Percentiles rank a stretch among this genome's conserved stretches.
Conservation (phyloP, 2,329 filamentous ascomycete genomes). For the Aspergillus neoniger region DNA sequence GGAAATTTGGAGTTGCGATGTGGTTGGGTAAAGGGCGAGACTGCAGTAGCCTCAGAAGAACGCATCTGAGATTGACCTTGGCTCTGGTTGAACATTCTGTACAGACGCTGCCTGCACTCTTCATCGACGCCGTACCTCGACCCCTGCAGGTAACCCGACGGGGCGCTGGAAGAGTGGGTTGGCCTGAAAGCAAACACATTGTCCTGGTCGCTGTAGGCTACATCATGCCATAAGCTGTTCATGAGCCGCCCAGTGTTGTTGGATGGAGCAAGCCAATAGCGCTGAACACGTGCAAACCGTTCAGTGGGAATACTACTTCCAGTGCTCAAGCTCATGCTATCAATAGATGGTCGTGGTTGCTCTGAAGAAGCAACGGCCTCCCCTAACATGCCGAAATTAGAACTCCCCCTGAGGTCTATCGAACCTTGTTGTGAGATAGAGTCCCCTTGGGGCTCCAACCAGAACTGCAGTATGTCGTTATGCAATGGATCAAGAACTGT, state of each 20-base stretch:
- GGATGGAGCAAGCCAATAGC: conserved; percentile 44
- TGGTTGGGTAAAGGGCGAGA: conserved; percentile 23
- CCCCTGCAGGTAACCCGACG: conserved; percentile 30
- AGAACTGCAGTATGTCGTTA: conserved; percentile 39
- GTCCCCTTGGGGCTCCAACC: conserved; percentile 39
- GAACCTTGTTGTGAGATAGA: conserved; percentile 31
- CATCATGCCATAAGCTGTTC: conserved; percentile 45
- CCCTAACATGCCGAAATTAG: conserved; percentile 26
- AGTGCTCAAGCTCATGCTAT: conserved; percentile 25
- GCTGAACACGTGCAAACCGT: conserved; percentile 45
- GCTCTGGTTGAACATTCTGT: conserved; percentile 37
- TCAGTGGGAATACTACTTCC: conserved; percentile 41
- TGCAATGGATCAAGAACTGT: conserved; percentile 29
- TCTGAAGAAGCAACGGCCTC: conserved; percentile 26
- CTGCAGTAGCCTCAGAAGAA: conserved; percentile 18
- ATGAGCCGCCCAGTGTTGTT: conserved; percentile 43
- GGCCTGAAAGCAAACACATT: conserved; percentile 42
- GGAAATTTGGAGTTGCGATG: conserved; percentile 43
- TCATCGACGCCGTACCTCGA: conserved; percentile 44
- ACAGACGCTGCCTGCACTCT: conserved; percentile 44
- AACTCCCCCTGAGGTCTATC: conserved; percentile 31
- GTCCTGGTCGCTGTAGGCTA: conserved; percentile 38
- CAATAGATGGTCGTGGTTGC: conserved; percentile 22
- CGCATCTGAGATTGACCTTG: conserved; percentile 22
- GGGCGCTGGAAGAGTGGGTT: conserved; percentile 21